phyloP scores from a whole-genome alignment of 805 yeast species.

The Peterozyma toletana region DNA sequence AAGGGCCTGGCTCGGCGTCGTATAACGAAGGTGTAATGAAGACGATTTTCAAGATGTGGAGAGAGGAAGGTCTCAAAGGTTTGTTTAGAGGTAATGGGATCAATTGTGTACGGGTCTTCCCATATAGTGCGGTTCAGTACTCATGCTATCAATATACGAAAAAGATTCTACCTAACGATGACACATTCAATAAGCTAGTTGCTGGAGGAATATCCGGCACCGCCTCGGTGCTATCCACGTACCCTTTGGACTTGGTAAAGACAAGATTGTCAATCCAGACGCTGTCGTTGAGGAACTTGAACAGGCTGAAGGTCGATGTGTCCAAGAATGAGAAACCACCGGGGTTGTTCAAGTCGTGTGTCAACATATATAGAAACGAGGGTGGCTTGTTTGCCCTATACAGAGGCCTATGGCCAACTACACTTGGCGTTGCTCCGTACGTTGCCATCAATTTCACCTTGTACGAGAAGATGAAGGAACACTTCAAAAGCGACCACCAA shows the following conservation, averaged over 20 bases:
- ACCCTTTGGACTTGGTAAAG: constrained; percentile 86
- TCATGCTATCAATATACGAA: constrained; percentile 69
- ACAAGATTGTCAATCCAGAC: constrained; percentile 89
- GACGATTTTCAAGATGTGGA: constrained; percentile 72
- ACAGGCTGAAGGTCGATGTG: constrained; percentile 28
- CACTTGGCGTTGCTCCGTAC: constrained; percentile 92
- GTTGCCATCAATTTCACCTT: constrained; percentile 89
- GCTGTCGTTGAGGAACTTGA: constrained; percentile 49
- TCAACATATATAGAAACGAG: constrained; percentile 59
- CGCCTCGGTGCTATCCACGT: constrained; percentile 73
- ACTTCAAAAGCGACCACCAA: constrained; percentile 23
- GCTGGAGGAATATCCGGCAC: constrained; percentile 84
- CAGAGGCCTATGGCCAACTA: constrained; percentile 85
- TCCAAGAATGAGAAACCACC: constrained; percentile 44
- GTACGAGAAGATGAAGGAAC: constrained; percentile 73
- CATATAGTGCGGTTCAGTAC: constrained; percentile 93
- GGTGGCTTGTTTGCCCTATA: constrained; percentile 79
- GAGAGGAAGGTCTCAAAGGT: constrained; percentile 89
- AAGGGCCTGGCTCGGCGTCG: constrained; percentile 48
- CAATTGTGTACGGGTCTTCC: constrained; percentile 85
- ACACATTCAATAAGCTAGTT: constrained; percentile 51
- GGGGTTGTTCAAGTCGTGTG: constrained; percentile 55
- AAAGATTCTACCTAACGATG: constrained; percentile 24
- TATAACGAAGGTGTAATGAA: constrained; percentile 65
- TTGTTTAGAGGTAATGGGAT: constrained; percentile 85